Conservation (phyloP, 2,329 filamentous ascomycete species). For the Pochonia chlamydosporia region DNA sequence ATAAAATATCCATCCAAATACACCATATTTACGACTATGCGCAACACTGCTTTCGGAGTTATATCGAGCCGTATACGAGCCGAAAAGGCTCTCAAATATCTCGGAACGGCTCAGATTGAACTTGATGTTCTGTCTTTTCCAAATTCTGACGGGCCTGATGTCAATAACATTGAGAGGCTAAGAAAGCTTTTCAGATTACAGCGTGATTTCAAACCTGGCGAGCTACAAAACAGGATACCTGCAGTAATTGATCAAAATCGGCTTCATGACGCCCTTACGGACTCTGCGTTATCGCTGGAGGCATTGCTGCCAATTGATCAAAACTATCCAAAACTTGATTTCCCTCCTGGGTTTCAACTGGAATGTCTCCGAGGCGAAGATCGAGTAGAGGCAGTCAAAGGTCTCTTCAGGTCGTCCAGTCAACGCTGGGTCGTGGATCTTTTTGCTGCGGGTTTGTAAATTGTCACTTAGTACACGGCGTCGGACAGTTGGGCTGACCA, state of each 20-base stretch:
- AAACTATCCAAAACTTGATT: slow-evolving; percentile 12
- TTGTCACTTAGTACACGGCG: not conserved
- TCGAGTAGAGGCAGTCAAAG: slow-evolving; percentile 9
- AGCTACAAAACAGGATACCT: slow-evolving; percentile 23
- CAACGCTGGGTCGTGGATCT: slow-evolving; percentile 22
- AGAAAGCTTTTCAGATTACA: slow-evolving; percentile 13
- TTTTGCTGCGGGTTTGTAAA: slow-evolving; percentile 18
- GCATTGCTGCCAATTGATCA: not conserved
- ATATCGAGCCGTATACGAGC: not conserved
- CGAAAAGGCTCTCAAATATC: not conserved
- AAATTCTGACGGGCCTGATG: not conserved
- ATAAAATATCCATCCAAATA: too few relatives aligned
- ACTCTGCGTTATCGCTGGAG: slow-evolving; percentile 2
- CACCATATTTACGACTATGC: too few relatives aligned
- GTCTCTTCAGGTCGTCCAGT: not conserved
- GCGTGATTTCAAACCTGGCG: slow-evolving; percentile 13
- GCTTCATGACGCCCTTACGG: slow-evolving; percentile 16
- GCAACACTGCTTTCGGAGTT: not conserved
- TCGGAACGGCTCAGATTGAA: not conserved
- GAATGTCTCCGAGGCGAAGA: slow-evolving; percentile 20
- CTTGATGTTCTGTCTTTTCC: not conserved
- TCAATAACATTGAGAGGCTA: slow-evolving; percentile 6
- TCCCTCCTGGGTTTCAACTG: slow-evolving; percentile 14
- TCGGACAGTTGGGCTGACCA: not conserved
- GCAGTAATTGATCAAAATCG: slow-evolving; percentile 19